phyloP scores from a whole-genome alignment of 331 rosid genomes.

The Malus hybrid region DNA sequence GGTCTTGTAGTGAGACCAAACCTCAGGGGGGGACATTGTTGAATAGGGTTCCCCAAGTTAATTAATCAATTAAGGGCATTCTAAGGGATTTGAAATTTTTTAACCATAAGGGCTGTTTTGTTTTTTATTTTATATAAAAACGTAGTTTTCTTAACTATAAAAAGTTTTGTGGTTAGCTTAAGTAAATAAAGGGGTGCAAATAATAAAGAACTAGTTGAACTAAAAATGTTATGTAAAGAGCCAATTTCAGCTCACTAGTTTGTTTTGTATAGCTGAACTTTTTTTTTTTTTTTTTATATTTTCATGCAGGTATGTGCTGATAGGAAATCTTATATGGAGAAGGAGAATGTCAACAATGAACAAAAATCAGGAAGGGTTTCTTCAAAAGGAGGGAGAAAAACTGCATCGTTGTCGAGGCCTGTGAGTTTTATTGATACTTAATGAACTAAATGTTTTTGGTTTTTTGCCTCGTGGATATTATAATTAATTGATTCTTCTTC shows the following conservation, averaged over 20 bases:
- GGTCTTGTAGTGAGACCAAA: too few species aligned
- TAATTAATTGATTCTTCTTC: slow-evolving; percentile 19
- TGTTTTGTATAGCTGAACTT: neutral
- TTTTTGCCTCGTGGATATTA: neutral
- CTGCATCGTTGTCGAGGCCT: slow-evolving; percentile 62
- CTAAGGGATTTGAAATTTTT: neutral
- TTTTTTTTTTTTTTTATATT: neutral
- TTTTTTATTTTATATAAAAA: neutral
- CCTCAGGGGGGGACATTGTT: too few species aligned
- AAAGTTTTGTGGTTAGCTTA: neutral
- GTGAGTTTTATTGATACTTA: slow-evolving; percentile 49
- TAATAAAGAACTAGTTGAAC: neutral
- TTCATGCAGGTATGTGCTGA: slow-evolving; percentile 55
- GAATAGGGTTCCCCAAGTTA: neutral
- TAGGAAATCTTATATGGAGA: slow-evolving; percentile 53
- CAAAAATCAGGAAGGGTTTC: slow-evolving; percentile 41
- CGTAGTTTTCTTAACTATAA: neutral
- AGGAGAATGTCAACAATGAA: slow-evolving; percentile 50
- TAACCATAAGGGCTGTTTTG: neutral
- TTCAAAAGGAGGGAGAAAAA: slow-evolving; percentile 55
- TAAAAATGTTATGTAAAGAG: neutral
- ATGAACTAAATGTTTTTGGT: slow-evolving; percentile 12
- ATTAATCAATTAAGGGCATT: neutral
- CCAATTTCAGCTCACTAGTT: neutral
- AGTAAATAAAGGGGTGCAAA: neutral